Conservation (phyloP, 176 grass and related monocot species). For the Ensete ventricosum region DNA sequence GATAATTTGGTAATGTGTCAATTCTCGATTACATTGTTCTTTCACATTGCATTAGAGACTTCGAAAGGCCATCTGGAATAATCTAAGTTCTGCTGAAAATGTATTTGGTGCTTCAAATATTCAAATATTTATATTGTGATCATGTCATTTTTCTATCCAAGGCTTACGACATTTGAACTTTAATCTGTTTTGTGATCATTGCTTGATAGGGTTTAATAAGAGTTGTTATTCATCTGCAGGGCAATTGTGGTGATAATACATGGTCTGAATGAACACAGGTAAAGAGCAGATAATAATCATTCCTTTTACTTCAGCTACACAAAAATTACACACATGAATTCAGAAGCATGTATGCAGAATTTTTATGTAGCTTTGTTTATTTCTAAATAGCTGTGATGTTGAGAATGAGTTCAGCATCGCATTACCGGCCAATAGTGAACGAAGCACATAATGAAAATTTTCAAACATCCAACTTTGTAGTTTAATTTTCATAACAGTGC, state of each 20-base stretch:
- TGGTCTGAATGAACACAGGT: slow-evolving; percentile 94
- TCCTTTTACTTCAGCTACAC: not conserved
- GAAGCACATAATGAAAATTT: too few species aligned
- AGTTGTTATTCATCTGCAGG: slow-evolving; percentile 29
- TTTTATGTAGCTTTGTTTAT: not conserved
- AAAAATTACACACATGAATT: not conserved
- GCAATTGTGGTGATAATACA: slow-evolving; percentile 79
- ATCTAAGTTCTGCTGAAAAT: too few species aligned
- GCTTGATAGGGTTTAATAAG: not conserved
- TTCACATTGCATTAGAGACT: too few species aligned
- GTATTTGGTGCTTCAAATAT: not conserved
- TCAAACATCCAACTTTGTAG: not conserved
- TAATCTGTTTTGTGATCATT: not conserved
- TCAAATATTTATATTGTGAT: too few species aligned
- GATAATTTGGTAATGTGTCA: too few species aligned
- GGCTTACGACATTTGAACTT: too few species aligned
- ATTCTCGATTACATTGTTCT: too few species aligned
- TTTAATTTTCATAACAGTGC: not conserved
- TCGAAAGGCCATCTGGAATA: too few species aligned
- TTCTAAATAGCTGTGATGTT: too few species aligned
- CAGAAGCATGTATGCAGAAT: not conserved
- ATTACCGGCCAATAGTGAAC: too few species aligned
- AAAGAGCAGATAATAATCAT: not conserved
- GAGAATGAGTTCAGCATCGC: too few species aligned
- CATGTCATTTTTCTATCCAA: too few species aligned